Base-by-base conservation (phyloP, 129 eudicot genomes). In the Pittosporum tobira region DNA sequence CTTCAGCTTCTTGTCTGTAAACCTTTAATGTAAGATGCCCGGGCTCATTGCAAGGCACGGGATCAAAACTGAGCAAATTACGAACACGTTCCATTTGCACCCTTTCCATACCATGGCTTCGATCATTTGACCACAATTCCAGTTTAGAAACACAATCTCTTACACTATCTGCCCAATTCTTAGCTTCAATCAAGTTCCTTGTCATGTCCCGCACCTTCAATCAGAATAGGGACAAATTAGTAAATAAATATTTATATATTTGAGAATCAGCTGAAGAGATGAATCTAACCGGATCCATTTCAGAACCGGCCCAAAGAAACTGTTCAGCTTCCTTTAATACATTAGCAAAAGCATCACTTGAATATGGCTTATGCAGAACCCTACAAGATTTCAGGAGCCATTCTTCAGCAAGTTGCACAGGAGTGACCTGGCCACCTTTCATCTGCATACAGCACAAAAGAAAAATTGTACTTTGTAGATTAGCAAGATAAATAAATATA, bases 271-370 rank as follows among this genome's bases (percentile, higher is more conserved):
- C 28, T 37, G 44, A 48, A 49, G 49, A 57, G 16, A 22, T 29
- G n/a, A 66, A 62, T 56, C 95, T 82, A 69, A 93, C 99, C 42
- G 82, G 74, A 75, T 93, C 94, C 96, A 93, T 93, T 74, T 93
- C 99, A 48, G 80, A 61, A 70, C 99, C 99, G 77, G 94, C 96
- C 99, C 99, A 93, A 67, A 93, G 80, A 75, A 87, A 93, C 61
- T 93, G 91, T 50, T 84, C 77, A 5, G 94, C 96, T 81, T 84
- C 88, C 74, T 81, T 76, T 61, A 93, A 61, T 53, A 82, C 83
- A 65, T 53, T 64, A 38, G 59, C 77, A 84, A 81, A 93, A 51
- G 81, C 78, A 45, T 59, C 69, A 31, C 43, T 44, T 29, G 85
- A 74, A 73, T 84, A 93, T 46, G 99, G 91, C 73, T 72, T 73